These are phyloP conservation scores for Setaria viridis DNA, from an alignment of 202 grass and related monocot genomes.

Conservation along the genomic window DNA sequence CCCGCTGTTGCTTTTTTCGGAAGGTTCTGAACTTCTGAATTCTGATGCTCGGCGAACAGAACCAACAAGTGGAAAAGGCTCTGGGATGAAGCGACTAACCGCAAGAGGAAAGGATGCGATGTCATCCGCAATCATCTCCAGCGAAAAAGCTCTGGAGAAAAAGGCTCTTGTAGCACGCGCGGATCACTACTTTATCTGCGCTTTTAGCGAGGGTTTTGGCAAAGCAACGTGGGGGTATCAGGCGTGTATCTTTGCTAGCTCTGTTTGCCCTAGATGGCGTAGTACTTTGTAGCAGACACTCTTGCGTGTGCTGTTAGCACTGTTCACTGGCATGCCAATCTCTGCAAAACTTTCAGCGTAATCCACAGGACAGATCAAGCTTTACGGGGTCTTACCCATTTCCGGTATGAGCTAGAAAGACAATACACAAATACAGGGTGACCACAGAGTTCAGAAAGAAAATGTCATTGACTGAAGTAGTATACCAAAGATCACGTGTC, in stretches of 20 bases:
- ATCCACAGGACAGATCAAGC: neutral
- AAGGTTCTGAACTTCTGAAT: neutral
- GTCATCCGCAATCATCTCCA: neutral
- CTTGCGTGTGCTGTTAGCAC: constrained; percentile 1
- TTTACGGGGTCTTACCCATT: neutral
- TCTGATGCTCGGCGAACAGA: neutral
- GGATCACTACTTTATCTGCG: neutral
- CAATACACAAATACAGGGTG: neutral
- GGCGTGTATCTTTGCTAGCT: neutral
- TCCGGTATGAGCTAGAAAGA: neutral
- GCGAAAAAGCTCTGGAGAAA: neutral
- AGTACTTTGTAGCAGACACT: neutral
- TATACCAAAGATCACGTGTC: neutral
- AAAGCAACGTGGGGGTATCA: neutral
- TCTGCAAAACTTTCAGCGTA: neutral
- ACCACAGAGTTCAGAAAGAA: neutral
- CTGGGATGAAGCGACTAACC: constrained; percentile 20
- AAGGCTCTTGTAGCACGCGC: constrained; percentile 11
- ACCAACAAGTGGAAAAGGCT: neutral
- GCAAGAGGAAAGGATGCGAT: constrained; percentile 27
- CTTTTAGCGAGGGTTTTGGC: constrained; percentile 15
- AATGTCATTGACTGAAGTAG: neutral
- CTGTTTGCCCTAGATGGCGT: neutral
- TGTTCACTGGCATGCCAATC: neutral
- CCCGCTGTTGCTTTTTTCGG: constrained; percentile 44